Percentiles rank a stretch among this genome's conserved stretches.
These are phyloP conservation scores for Pestalotiopsis sp. DNA, from an alignment of 2,329 filamentous ascomycete species.

Conservation along the genomic window DNA sequence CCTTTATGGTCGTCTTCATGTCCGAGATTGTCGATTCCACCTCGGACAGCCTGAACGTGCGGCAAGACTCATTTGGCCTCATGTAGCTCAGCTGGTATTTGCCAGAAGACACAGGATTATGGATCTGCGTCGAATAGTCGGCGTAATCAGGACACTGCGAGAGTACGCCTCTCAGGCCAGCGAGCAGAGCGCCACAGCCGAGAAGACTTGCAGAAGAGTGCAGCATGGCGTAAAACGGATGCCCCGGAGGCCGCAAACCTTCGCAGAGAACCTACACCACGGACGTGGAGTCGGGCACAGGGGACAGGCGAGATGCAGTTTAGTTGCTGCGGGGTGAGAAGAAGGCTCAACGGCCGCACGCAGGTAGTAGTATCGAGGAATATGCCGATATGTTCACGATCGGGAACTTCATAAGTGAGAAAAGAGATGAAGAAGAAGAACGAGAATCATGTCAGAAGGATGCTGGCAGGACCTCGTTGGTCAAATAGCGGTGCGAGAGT, in stretches of 20 bases:
- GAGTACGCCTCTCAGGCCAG: not conserved
- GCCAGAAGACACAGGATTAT: conserved; percentile 14
- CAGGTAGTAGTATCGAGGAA: not conserved
- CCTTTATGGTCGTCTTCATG: conserved; percentile 42
- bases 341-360: not conserved
- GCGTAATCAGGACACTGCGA: conserved; percentile 17
- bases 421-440: not conserved
- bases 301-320: no score
- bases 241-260: not conserved
- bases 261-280: not conserved
- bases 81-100: conserved; percentile 15
- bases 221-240: not conserved
- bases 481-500: not conserved
- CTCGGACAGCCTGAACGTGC: conserved; percentile 70
- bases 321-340: not conserved
- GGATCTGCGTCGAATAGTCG: conserved; percentile 12
- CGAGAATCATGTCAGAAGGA: not conserved
- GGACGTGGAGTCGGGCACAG: not conserved
- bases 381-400: not conserved
- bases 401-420: no score
- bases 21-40: conserved; percentile 69
- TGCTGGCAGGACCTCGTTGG: not conserved
- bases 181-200: not conserved
- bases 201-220: not conserved
- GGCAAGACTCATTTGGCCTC: conserved; percentile 48